Evolutionary conservation across 352 stramenopile genomes (phyloP).

Genomic region (Phytopythium mirpurense): DNA sequence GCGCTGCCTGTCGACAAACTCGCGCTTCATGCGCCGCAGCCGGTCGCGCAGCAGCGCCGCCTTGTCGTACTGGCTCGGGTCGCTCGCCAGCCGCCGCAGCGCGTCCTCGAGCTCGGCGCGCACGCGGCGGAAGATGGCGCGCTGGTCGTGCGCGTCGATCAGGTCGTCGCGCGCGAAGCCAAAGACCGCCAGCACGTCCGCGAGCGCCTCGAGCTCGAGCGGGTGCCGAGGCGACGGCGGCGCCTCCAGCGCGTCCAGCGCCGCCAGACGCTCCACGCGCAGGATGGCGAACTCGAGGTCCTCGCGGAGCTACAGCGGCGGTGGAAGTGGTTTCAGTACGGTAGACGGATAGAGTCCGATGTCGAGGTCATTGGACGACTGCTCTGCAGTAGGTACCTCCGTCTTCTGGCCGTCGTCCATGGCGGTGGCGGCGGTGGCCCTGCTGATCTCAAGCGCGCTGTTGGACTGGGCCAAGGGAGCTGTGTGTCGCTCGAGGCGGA

Average conservation of each 20-base stretch:
- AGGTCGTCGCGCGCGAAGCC: constrained; percentile 53
- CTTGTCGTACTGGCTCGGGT: constrained; percentile 71
- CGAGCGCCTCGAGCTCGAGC: constrained; percentile 61
- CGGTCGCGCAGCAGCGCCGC: constrained; percentile 61
- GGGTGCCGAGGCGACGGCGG: constrained; percentile 34
- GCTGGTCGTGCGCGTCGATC: constrained; percentile 69
- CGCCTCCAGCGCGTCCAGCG: constrained; percentile 35
- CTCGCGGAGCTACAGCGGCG: constrained; percentile 34
- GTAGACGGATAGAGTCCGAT: no score
- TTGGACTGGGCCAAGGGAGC: background rate
- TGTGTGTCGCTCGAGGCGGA: no score
- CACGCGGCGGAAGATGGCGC: constrained; percentile 61
- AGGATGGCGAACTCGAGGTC: constrained; percentile 74
- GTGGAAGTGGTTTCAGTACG: no score
- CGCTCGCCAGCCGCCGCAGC: constrained; percentile 39
- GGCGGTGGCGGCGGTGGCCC: background rate
- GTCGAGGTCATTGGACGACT: no score
- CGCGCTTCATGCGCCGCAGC: constrained; percentile 48
- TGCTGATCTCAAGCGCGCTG: background rate
- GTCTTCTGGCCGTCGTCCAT: constrained; percentile 65
- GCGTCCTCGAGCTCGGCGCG: constrained; percentile 51
- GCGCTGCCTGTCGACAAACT: constrained; percentile 66
- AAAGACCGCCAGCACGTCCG: constrained; percentile 70
- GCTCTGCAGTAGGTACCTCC: constrained; percentile 21
- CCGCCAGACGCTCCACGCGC: constrained; percentile 41